Conservation (phyloP, 202 grass and related monocot species). For the Alloteropsis angusta region DNA sequence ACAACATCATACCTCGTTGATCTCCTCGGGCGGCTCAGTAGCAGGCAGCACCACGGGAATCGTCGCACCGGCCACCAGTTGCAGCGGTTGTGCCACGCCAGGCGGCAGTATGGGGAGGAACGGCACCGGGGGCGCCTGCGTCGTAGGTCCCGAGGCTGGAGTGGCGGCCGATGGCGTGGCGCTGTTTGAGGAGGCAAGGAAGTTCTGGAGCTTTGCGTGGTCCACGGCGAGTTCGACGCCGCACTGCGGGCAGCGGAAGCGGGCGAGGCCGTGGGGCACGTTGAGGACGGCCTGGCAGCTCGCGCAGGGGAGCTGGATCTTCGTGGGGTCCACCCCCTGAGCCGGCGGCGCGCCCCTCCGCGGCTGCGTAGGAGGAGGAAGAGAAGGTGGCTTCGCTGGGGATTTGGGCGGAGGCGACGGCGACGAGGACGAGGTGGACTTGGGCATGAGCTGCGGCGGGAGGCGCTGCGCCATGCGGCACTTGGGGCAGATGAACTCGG, state of each 20-base stretch:
- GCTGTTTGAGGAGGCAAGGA: slow-evolving; percentile 41
- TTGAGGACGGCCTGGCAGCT: slow-evolving; percentile 32
- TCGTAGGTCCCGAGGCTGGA: too few relatives aligned
- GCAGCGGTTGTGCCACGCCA: slow-evolving; percentile 19
- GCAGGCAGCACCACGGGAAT: slow-evolving; percentile 14
- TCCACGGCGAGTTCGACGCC: slow-evolving; percentile 57
- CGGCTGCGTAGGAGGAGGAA: slow-evolving; percentile 13
- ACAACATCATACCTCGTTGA: slow-evolving; percentile 68
- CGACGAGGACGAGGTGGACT: too few relatives aligned
- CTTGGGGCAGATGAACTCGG: slow-evolving; percentile 94
- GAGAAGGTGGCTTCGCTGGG: slow-evolving; percentile 3
- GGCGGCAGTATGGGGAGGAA: slow-evolving; percentile 9
- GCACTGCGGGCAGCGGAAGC: slow-evolving; percentile 45
- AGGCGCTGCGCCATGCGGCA: slow-evolving; percentile 81
- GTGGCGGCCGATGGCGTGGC: too few relatives aligned
- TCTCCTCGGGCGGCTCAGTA: slow-evolving; percentile 58
- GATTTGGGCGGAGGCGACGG: slow-evolving; percentile 8
- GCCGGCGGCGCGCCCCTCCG: too few relatives aligned
- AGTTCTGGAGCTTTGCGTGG: slow-evolving; percentile 56
- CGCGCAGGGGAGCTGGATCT: slow-evolving; percentile 24
- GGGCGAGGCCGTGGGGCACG: slow-evolving; percentile 44
- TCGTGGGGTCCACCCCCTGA: slow-evolving; percentile 29
- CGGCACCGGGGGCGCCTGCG: slow-evolving; percentile 7
- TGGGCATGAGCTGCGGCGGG: slow-evolving; percentile 79
- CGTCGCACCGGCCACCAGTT: background rate